phyloP scores from a whole-genome alignment of 2,329 filamentous ascomycete species.

The Immersiporthe knoxdaviesiana region DNA sequence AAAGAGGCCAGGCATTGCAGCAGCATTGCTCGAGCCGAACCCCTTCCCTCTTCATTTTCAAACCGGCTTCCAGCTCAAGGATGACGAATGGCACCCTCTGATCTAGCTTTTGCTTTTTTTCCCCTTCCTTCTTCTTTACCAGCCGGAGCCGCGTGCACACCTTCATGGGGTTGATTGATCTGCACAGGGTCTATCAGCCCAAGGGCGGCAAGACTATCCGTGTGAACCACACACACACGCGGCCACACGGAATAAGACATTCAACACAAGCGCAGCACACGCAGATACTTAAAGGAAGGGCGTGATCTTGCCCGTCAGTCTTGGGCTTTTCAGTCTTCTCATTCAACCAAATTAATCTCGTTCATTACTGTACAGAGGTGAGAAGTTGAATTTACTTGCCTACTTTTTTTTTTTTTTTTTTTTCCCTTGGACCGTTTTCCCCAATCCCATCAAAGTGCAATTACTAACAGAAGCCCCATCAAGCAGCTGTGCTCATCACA shows the following conservation, averaged over 20 bases:
- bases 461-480: not conserved
- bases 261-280: not conserved
- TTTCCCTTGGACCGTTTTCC: not conserved
- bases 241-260: too few relatives aligned
- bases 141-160: not conserved
- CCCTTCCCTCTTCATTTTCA: not conserved
- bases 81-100: not conserved
- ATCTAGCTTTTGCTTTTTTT: not conserved
- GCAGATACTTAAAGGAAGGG: slow-evolving; percentile 13
- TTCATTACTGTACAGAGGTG: slow-evolving; percentile 24
- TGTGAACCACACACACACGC: not conserved
- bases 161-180: slow-evolving; percentile 2
- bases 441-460: not conserved
- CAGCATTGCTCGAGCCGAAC: not conserved
- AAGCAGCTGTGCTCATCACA: slow-evolving; percentile 21
- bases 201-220: slow-evolving; percentile 13
- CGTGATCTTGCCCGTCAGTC: not conserved
- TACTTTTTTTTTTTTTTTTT: too few relatives aligned
- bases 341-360: slow-evolving; percentile 1
- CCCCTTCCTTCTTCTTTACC: not conserved
- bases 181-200: slow-evolving; percentile 21
- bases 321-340: not conserved
- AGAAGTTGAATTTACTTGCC: not conserved
- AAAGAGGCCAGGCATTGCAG: not conserved
- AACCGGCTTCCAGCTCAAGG: not conserved